Evolutionary conservation across 768 basidiomycete genomes (phyloP), one percentile per base, ranked within the genome.

Genomic region (Rubroboletus pulcherrimus): DNA sequence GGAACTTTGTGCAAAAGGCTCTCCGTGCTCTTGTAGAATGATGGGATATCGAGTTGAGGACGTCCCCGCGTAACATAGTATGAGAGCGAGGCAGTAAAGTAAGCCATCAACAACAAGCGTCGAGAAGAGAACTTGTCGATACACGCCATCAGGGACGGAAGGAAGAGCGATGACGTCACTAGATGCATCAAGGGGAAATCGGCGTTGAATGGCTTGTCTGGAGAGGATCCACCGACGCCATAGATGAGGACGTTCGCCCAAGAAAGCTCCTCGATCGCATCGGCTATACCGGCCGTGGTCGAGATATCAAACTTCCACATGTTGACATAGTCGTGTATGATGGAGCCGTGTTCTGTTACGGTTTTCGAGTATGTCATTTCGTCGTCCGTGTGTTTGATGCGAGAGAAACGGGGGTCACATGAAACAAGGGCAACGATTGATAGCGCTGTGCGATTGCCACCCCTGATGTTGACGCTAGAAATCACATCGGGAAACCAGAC

Each of bases 131-230:
- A 61, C 49, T 58, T 64, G 60, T 51, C 59, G 48, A 82, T 67
- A 34, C 61, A 61, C 0, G 74, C 74, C 34, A 78, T 60, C 41
- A 83, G 54, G 1, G 85, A 79, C 0, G 82, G 75, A 29, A 87
- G 63, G 74, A 88, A 86, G 21, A 86, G 63, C 4, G 81, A 75
- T 5, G 86, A 86, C 0, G 87, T 91, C 38, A 88, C 78, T 5
- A 89, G 72, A 62, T 89, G 88, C 78, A 86, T 82, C 19, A 87
- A 58, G 73, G 82, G 81, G 72, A 89, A 89, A 61, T 89, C 84
- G 1, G 81, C 83, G 35, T 79, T 80, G 73, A 87, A 85, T 79
- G 44, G 68, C 73, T 57, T 78, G 73, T 51, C 67, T 58, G 19
- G 54, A 10, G 74, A 65, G 71, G 75, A 82, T 14, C 82, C 86